Percentiles rank a stretch among this genome's conserved stretches.
Conservation (phyloP, 164 flowering plant genomes). For the Piper longum region DNA sequence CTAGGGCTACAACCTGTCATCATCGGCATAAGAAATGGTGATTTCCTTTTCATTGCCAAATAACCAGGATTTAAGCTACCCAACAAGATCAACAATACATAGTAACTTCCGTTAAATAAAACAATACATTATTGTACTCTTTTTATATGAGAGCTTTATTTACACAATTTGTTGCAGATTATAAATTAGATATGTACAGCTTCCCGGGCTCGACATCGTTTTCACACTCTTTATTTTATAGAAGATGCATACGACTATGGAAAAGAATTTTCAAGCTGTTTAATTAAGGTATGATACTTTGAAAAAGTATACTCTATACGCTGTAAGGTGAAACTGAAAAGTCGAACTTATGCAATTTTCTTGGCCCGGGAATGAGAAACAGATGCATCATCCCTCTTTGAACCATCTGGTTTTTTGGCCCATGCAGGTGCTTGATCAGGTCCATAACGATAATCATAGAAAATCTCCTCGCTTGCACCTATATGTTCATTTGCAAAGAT, state of each 20-base stretch:
- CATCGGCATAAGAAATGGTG: no score
- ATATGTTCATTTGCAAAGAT: conserved; percentile 87
- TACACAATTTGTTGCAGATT: neutral
- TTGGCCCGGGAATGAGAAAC: conserved; percentile 59
- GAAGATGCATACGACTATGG: neutral
- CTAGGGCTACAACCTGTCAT: no score
- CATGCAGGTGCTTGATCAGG: conserved; percentile 84
- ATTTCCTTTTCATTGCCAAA: neutral
- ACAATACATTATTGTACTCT: neutral
- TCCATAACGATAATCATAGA: conserved; percentile 85
- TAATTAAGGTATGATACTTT: no score
- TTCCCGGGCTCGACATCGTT: neutral
- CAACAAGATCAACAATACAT: neutral
- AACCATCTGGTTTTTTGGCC: conserved; percentile 78
- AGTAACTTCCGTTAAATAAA: no score
- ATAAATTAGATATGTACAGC: neutral
- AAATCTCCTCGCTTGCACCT: conserved; percentile 84
- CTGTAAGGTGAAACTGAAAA: no score
- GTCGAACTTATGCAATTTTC: conserved; percentile 21
- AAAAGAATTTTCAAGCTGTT: no score
- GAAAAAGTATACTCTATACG: no score
- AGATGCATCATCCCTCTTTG: conserved; percentile 57
- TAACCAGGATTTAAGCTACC: neutral
- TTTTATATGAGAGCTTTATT: neutral
- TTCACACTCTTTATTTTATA: neutral